A percentile compares a stretch with the other conserved stretches of the same genome.
phyloP scores from a whole-genome alignment of 2,329 filamentous ascomycete genomes.

The Epichloe sibirici region DNA sequence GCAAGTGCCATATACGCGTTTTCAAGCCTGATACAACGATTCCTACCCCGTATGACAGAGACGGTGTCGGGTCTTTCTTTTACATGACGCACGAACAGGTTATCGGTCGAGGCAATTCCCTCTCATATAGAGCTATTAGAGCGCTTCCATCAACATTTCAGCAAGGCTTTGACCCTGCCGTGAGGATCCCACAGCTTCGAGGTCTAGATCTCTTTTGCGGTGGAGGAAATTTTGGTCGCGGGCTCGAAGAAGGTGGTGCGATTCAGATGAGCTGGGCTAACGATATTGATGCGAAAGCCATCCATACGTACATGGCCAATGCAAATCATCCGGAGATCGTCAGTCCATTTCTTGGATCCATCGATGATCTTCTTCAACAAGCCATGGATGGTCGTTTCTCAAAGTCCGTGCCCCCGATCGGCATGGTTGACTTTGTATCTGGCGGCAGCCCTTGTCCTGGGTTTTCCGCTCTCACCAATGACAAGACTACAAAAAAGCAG shows the following conservation, averaged over 20 bases:
- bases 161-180: conserved; percentile 42
- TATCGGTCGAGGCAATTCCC: not conserved
- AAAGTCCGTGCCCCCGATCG: conserved; percentile 40
- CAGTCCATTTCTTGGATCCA: conserved; percentile 54
- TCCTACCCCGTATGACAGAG: conserved; percentile 50
- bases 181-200: conserved; percentile 28
- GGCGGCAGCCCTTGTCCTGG: conserved; percentile 70
- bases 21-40: conserved; percentile 35
- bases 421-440: conserved; percentile 55
- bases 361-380: conserved; percentile 51
- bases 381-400: conserved; percentile 40
- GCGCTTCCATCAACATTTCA: conserved; percentile 26
- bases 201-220: conserved; percentile 69
- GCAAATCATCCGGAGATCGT: conserved; percentile 24
- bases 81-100: conserved; percentile 39
- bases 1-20: conserved; percentile 47
- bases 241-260: conserved; percentile 58
- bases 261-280: conserved; percentile 56
- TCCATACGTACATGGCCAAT: conserved; percentile 67
- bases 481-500: conserved; percentile 42
- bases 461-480: conserved; percentile 52
- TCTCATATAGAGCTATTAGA: conserved; percentile 23
- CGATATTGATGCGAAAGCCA: conserved; percentile 49
- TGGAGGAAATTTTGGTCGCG: conserved; percentile 64
- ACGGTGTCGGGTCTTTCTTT: conserved; percentile 55